Conservation (phyloP, 2,329 filamentous ascomycete genomes). For the Cucurbitaria berberidis region DNA sequence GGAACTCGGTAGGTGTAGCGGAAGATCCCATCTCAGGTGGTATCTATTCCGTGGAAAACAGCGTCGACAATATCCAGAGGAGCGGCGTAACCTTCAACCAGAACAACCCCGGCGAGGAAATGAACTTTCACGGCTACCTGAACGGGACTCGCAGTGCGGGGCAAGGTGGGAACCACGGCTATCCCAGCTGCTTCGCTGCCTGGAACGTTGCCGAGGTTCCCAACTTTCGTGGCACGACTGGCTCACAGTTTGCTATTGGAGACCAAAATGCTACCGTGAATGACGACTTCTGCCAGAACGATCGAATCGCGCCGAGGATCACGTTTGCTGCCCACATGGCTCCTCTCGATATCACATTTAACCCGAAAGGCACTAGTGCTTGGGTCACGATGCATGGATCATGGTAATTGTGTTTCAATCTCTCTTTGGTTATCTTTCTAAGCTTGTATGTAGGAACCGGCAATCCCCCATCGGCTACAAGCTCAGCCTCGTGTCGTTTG, state of each 20-base stretch:
- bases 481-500: conserved; percentile 55
- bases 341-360: conserved; percentile 74
- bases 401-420: conserved; percentile 55
- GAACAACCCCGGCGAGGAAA: conserved; percentile 74
- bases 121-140: conserved; percentile 73
- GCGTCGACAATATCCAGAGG: conserved; percentile 67
- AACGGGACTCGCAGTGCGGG: conserved; percentile 53
- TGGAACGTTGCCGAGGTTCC: conserved; percentile 64
- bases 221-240: conserved; percentile 53
- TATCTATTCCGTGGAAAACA: conserved; percentile 71
- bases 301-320: conserved; percentile 57
- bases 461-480: conserved; percentile 59
- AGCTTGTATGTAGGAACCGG: conserved; percentile 49
- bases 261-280: conserved; percentile 54
- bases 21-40: conserved; percentile 62
- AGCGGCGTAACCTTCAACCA: conserved; percentile 66
- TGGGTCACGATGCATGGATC: conserved; percentile 76
- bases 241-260: conserved; percentile 59
- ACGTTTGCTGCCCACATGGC: conserved; percentile 72
- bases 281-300: conserved; percentile 53
- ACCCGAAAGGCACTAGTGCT: conserved; percentile 61
- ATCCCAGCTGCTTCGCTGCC: conserved; percentile 71
- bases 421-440: background rate
- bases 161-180: conserved; percentile 69
- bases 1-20: conserved; percentile 74